A percentile compares a stretch with the other conserved stretches of the same genome.
Conservation (phyloP, 805 yeast genomes). For the Candida silvatica region DNA sequence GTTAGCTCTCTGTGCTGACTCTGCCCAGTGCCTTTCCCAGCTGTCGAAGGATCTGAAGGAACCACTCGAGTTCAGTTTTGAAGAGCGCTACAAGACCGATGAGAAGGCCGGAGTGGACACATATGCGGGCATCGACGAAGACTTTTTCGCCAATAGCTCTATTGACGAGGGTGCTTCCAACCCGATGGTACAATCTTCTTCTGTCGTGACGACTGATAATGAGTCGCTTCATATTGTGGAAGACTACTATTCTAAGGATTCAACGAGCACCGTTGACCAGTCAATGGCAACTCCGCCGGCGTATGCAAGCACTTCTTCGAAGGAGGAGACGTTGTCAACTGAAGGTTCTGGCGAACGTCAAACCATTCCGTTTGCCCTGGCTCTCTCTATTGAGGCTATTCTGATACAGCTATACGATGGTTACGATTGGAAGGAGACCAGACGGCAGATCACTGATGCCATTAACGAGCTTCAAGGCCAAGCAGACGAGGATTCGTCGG, state of each 20-base stretch:
- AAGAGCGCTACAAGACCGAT: slow-evolving; percentile 44
- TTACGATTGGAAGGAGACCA: slow-evolving; percentile 81
- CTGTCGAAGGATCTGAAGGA: slow-evolving; percentile 63
- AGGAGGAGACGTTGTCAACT: no score
- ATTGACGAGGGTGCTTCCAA: not conserved
- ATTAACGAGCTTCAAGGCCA: slow-evolving; percentile 52
- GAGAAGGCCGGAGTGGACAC: slow-evolving; percentile 28
- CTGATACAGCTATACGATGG: slow-evolving; percentile 69
- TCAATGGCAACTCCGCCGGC: not conserved
- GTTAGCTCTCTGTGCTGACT: slow-evolving; percentile 73
- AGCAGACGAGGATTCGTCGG: slow-evolving; percentile 16
- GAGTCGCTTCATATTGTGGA: slow-evolving; percentile 18
- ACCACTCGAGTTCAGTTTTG: slow-evolving; percentile 52
- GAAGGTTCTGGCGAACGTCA: slow-evolving; percentile 2
- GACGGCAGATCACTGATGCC: slow-evolving; percentile 55
- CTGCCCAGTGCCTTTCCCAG: slow-evolving; percentile 64
- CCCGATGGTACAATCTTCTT: not conserved
- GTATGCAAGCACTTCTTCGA: not conserved
- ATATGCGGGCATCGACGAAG: slow-evolving; percentile 31
- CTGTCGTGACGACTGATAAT: not conserved
- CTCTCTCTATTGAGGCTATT: slow-evolving; percentile 30
- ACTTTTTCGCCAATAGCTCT: slow-evolving; percentile 15
- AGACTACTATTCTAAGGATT: slow-evolving; percentile 16
- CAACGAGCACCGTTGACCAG: not conserved
- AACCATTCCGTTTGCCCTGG: slow-evolving; percentile 22